Evolutionary conservation across 2,329 filamentous ascomycete species (phyloP).

Genomic region (Botryotinia convoluta): DNA sequence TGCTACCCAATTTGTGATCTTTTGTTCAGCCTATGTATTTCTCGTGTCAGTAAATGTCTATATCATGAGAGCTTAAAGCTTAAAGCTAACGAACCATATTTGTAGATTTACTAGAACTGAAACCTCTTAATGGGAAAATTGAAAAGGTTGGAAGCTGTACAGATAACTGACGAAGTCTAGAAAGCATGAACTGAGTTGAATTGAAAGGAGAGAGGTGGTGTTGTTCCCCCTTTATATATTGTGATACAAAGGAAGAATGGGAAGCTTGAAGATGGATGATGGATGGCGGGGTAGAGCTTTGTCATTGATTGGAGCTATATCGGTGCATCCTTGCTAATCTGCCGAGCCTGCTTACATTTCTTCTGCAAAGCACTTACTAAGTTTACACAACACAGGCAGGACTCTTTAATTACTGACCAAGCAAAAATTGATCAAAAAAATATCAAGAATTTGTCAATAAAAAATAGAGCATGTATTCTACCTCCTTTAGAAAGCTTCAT

Average conservation of each 20-base stretch:
- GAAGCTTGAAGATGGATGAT: not conserved
- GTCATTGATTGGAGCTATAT: constrained; percentile 9
- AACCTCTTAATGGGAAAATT: constrained; percentile 18
- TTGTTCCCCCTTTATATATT: not conserved
- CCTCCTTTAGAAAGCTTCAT: no score
- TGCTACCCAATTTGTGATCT: constrained; percentile 82
- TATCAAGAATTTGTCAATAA: no score
- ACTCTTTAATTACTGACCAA: no score
- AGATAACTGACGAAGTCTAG: constrained; percentile 12
- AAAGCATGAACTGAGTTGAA: constrained; percentile 20
- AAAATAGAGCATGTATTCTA: no score
- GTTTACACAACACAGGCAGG: not conserved
- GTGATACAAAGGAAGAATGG: constrained; percentile 9
- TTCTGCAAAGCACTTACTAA: constrained; percentile 17
- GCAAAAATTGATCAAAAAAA: no score
- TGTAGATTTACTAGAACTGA: not conserved
- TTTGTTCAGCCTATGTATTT: constrained; percentile 36
- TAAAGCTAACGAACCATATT: constrained; percentile 21
- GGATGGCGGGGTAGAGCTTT: constrained; percentile 18
- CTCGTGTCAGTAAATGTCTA: not conserved
- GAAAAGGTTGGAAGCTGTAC: constrained; percentile 10
- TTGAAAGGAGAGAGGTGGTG: not conserved
- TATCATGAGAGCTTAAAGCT: not conserved
- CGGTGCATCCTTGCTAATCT: not conserved
- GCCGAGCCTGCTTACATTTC: constrained; percentile 11